Evolutionary conservation across 2,329 filamentous ascomycete genomes (phyloP).

Genomic region (Verticillium tricorpus): DNA sequence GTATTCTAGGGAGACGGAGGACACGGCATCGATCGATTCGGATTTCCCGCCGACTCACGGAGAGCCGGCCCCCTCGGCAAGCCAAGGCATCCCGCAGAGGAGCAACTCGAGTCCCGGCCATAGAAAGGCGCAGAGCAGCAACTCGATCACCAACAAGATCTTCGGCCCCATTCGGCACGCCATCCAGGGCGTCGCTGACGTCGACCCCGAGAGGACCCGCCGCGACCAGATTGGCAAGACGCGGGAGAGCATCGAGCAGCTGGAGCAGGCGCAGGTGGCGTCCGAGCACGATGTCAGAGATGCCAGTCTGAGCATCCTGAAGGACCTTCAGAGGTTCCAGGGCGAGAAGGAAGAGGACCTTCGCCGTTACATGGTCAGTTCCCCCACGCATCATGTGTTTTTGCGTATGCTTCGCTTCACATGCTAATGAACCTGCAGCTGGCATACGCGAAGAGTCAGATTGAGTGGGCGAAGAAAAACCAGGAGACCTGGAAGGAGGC

Average conservation of each 20-base stretch:
- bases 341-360: slow-evolving; percentile 93
- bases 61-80: slow-evolving; percentile 68
- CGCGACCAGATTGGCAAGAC: slow-evolving; percentile 96
- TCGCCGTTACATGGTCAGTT: slow-evolving; percentile 86
- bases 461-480: slow-evolving; percentile 91
- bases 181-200: slow-evolving; percentile 92
- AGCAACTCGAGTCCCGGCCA: slow-evolving; percentile 46
- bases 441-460: slow-evolving; percentile 85
- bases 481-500: slow-evolving; percentile 92
- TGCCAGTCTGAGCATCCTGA: slow-evolving; percentile 81
- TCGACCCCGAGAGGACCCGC: slow-evolving; percentile 88
- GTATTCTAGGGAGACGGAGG: slow-evolving; percentile 58
- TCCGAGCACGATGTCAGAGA: slow-evolving; percentile 91
- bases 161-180: slow-evolving; percentile 95
- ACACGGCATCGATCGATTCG: slow-evolving; percentile 88
- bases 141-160: slow-evolving; percentile 87
- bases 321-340: slow-evolving; percentile 90
- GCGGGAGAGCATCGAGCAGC: slow-evolving; percentile 74
- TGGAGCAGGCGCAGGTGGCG: slow-evolving; percentile 86
- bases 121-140: slow-evolving; percentile 78
- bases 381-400: too few relatives aligned
- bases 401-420: not conserved
- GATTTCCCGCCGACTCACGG: slow-evolving; percentile 91
- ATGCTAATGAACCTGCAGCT: slow-evolving; percentile 50
- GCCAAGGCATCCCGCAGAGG: slow-evolving; percentile 63